These are phyloP conservation scores for Castanea sativa DNA, from an alignment of 306 rosid genomes.

Conservation along the genomic window DNA sequence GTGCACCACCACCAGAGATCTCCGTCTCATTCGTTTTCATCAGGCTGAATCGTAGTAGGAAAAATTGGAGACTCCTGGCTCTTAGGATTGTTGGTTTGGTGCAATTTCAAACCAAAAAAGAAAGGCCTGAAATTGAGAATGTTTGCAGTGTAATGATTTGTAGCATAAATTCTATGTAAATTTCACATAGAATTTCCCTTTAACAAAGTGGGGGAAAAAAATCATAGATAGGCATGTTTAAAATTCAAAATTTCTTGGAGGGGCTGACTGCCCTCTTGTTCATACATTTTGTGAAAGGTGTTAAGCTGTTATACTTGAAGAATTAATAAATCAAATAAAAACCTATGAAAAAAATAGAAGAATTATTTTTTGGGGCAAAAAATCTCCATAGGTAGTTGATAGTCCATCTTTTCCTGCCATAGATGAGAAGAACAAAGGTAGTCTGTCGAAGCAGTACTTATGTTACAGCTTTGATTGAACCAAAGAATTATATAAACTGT, in stretches of 20 bases:
- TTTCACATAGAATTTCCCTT: not conserved
- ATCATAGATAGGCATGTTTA: not conserved
- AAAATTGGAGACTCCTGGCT: too few relatives aligned
- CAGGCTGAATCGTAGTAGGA: too few relatives aligned
- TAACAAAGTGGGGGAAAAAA: not conserved
- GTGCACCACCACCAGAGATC: too few relatives aligned
- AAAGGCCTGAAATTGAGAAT: too few relatives aligned
- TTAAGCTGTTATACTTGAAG: constrained; percentile 18
- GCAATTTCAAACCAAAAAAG: too few relatives aligned
- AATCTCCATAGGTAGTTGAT: constrained; percentile 19
- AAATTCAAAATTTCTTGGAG: not conserved
- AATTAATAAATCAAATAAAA: constrained; percentile 3
- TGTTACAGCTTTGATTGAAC: constrained; percentile 48
- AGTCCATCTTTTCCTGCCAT: constrained; percentile 13
- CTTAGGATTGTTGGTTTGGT: too few relatives aligned
- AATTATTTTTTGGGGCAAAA: constrained; percentile 4
- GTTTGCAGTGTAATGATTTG: too few relatives aligned
- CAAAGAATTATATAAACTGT: constrained; percentile 4
- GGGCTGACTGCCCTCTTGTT: not conserved
- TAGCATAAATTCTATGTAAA: not conserved
- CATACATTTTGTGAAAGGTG: not conserved
- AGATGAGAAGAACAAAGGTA: constrained; percentile 22
- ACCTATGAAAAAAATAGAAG: not conserved
- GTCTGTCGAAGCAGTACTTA: constrained; percentile 32
- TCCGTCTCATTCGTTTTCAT: too few relatives aligned